Base-by-base conservation (phyloP, 768 basidiomycete species). In the Epithele typhae region DNA sequence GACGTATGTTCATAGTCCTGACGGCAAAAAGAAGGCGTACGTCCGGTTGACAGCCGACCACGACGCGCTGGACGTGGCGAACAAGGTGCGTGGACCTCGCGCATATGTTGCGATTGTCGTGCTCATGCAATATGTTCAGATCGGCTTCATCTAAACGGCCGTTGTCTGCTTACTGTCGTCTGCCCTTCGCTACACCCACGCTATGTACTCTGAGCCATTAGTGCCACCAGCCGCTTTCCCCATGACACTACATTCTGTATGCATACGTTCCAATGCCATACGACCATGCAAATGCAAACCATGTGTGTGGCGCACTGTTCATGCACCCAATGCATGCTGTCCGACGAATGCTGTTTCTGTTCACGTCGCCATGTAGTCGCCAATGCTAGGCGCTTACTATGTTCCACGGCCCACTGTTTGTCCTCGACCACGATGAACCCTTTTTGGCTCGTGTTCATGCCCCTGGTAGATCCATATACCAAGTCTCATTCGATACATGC, bases 1-100 rank as follows among this genome's bases (percentile, higher is more conserved):
- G 1, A 10, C 11, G 15, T 25, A 17, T 10, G 2, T 40, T 30
- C 33, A 24, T 49, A 93, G 90, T 67, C 96, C 95, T 43, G 96
- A 98, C 63, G 95, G 95, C 42, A 92, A 87, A 83, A 99, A 99
- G 79, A 98, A 98, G 85, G 96, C 96, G 35, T 99, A 96, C 66
- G 94, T 97, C 37, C 84, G 94, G 40, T 73, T 98, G 65, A 89
- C 92, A 18, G 68, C 92, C n/a, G 93, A 96, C 74, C 87, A 93
- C 67, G 94, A 97, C 61, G 94, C 94, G 30, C 69, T 97, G 60
- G 94, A 97, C 65, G 91, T 96, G 46, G 94, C 94, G 51, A 97
- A 97, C 85, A 94, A 92, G 85, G 90, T 92, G 44, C 41, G 70
- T 61, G n/a, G n/a, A n/a, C n/a, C 37, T 36, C 3, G 36, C 8